phyloP scores from a whole-genome alignment of 805 yeast species.

The Komagataella phaffii region DNA sequence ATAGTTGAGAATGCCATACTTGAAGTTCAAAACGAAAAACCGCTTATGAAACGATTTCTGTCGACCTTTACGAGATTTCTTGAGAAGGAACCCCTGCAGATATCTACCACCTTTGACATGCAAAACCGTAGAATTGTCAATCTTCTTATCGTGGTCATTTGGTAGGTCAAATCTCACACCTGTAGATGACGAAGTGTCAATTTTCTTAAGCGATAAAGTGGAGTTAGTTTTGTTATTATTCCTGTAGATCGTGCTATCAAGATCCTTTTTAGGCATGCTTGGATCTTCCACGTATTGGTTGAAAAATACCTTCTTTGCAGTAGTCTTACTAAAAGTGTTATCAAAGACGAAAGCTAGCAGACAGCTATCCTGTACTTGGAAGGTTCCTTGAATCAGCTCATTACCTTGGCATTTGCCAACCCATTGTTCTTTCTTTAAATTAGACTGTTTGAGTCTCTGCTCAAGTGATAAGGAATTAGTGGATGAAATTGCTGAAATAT shows the following conservation, averaged over 20 bases:
- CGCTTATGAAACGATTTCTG: constrained; percentile 80
- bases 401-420: constrained; percentile 46
- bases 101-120: constrained; percentile 53
- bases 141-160: constrained; percentile 5
- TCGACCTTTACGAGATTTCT: constrained; percentile 58
- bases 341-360: constrained; percentile 84
- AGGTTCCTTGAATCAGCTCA: constrained; percentile 47
- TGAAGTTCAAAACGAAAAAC: constrained; percentile 71
- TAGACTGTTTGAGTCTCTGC: constrained; percentile 42
- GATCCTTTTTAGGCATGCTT: neutral
- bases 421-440: constrained; percentile 37
- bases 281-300: constrained; percentile 28
- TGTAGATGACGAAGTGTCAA: constrained; percentile 1
- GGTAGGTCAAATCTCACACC: constrained; percentile 16
- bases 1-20: constrained; percentile 74
- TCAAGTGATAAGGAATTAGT: constrained; percentile 18
- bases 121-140: constrained; percentile 6
- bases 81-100: constrained; percentile 65
- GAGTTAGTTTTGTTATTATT: constrained; percentile 1
- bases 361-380: constrained; percentile 49
- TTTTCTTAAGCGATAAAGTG: neutral
- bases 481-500: constrained; percentile 2
- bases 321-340: constrained; percentile 79
- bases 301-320: constrained; percentile 69
- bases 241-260: constrained; percentile 2